Evolutionary conservation across 2,329 filamentous ascomycete genomes (phyloP), one percentile per base, ranked within the genome.

Genomic region (Whalleya microplaca): DNA sequence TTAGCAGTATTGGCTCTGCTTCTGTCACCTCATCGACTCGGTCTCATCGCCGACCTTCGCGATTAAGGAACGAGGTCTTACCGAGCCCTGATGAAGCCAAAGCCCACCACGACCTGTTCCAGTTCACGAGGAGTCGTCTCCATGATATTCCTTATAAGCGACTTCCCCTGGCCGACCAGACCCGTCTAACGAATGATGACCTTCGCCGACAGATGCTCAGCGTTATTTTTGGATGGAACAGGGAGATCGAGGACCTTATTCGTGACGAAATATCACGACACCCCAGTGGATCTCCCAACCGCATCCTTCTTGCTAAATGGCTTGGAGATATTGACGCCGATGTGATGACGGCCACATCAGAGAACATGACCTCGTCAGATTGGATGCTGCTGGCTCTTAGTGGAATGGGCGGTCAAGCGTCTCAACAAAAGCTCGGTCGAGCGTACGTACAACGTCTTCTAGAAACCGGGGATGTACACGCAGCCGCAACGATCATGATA

Each of bases 341-440:
- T 66, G 83, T 92, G 41, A 90, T 96, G 84, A 83, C 87, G 10
- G 86, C 90, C 2, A 90, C 86, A 43, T 89, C 92, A 0, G 87
- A 94, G 64, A 89, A 91, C n/a, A 93, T 95, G 83, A 94, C 92
- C 9, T 92, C 90, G 2, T 91, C 91, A 0, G 95, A 98, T 73
- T 99, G 95, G 95, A 97, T 99, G 92, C 77, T 98, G 56, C 78
- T 99, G 37, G 94, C 95, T 10, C 76, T 99, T 49, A 96, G 91
- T 69, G 90, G 91, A 41, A 96, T 98, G 75, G 92, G 90, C 49
- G 84, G 86, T 2, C 80, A 86, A 59, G 81, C 85, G 40, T 92
- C 92, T 1, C 91, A 96, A 67, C 93, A 96, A 71, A 96, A 96
- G 72, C 85, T 98, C 16, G 92, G 91, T 1, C 89, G 94, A 55